Base-by-base conservation (phyloP, 768 basidiomycete species). In the Mycena floridula region DNA sequence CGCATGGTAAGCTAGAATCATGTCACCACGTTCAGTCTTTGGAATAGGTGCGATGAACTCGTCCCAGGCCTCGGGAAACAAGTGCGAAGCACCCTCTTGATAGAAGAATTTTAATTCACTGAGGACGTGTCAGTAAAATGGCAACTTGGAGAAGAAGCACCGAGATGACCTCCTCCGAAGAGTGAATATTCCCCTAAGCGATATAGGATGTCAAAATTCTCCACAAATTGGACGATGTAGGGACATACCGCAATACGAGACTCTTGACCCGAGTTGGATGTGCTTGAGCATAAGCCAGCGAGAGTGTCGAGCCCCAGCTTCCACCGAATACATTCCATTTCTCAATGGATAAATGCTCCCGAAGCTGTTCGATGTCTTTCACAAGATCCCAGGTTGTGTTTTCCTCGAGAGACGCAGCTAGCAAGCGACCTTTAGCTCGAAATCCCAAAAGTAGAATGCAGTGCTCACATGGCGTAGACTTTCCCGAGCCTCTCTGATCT, bases 271-370 rank as follows among this genome's bases (percentile, higher is more conserved):
- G 77, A 21, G 87, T 80, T 0, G 92, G 91, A 58, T 96, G 85
- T 11, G 83, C 88, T 70, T 95, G 86, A 5, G 94, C 80, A 61
- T 97, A 95, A 2, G 82, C 82, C 42, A 95, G 64, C 5, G 89
- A 76, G 9, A 97, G 73, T 3, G 93, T 94, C 4, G 89, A 92
- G 2, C 94, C 93, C 92, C 93, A 95, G 40, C 85, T 89, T 7
- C 93, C 93, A 23, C 94, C 94, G 58, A 97, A 96, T 22, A 96
- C 89, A 45, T 94, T 82, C 93, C 92, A 96, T 57, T 81, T 89
- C 16, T 89, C 82, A 45, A 97, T 74, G 32, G 65, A 65, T 13
- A 97, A 74, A 46, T 85, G 76, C 57, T 83, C 70, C 45, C 94
- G 76, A 21, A 95, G 66, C 54, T 69, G 83, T 59, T 97, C 94